A percentile compares a stretch with the other conserved stretches of the same genome.
Conservation (phyloP, 2,329 filamentous ascomycete species). For the Capronia epimyces region DNA sequence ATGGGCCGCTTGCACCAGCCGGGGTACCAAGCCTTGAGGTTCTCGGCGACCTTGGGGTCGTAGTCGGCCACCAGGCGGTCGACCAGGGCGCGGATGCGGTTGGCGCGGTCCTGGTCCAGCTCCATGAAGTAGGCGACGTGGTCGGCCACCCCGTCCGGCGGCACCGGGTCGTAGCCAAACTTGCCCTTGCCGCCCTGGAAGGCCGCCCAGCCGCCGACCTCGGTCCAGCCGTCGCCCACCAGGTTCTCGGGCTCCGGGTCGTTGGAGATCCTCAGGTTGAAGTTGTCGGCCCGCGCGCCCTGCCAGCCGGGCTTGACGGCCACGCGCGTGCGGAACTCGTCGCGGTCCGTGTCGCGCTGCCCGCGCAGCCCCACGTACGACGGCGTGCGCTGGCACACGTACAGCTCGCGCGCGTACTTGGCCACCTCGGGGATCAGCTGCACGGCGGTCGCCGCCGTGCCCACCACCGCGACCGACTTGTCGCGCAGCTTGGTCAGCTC, state of each 20-base stretch:
- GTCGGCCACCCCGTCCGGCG: not conserved
- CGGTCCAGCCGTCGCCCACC: slow-evolving; percentile 32
- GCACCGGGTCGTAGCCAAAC: not conserved
- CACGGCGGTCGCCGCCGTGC: slow-evolving; percentile 16
- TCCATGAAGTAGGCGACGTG: slow-evolving; percentile 10
- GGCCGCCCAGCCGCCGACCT: not conserved
- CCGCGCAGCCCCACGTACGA: slow-evolving; percentile 29
- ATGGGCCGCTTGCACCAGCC: slow-evolving; percentile 37
- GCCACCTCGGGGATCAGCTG: slow-evolving; percentile 17
- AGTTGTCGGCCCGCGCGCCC: slow-evolving; percentile 30
- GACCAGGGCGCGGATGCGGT: slow-evolving; percentile 42
- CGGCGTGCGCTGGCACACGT: slow-evolving; percentile 35
- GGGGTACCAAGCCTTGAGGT: slow-evolving; percentile 7
- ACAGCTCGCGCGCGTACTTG: slow-evolving; percentile 41
- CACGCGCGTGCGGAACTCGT: slow-evolving; percentile 4
- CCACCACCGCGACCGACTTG: slow-evolving; percentile 19
- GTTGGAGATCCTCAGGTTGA: slow-evolving; percentile 25
- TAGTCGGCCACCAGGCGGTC: slow-evolving; percentile 48
- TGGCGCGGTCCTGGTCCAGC: slow-evolving; percentile 26
- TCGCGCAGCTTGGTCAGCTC: slow-evolving; percentile 35
- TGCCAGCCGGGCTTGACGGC: slow-evolving; percentile 29
- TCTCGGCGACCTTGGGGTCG: slow-evolving; percentile 41
- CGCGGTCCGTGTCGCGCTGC: slow-evolving; percentile 11
- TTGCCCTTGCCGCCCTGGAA: not conserved
- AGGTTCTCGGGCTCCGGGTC: slow-evolving; percentile 23